Percentiles rank a stretch among this genome's conserved stretches.
Conservation (phyloP, 768 basidiomycete genomes). For the Tulasnella sp. region DNA sequence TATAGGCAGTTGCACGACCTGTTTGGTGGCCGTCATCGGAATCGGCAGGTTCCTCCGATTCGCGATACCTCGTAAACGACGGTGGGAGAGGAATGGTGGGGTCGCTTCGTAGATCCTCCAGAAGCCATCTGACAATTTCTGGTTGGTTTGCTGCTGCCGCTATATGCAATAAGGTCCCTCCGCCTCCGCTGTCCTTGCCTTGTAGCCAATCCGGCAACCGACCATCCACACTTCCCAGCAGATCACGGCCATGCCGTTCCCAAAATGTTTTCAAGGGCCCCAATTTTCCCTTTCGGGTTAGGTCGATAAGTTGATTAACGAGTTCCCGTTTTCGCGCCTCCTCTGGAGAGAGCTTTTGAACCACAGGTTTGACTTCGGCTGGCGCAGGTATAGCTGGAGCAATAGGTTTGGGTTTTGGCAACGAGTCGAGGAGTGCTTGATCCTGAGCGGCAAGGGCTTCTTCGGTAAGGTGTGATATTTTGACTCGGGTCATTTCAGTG, state of each 20-base stretch:
- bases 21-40: constrained; percentile 27
- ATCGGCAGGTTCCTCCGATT: constrained; percentile 19
- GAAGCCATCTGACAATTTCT: constrained; percentile 58
- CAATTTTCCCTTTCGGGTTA: constrained; percentile 73
- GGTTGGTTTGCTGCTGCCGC: constrained; percentile 65
- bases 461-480: constrained; percentile 76
- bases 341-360: constrained; percentile 58
- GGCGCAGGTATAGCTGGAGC: constrained; percentile 24
- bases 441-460: constrained; percentile 75
- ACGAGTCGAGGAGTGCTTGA: constrained; percentile 76
- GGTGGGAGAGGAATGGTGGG: constrained; percentile 57
- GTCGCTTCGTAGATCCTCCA: constrained; percentile 65
- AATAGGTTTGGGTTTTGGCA: constrained; percentile 48
- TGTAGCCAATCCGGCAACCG: constrained; percentile 60
- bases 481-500: constrained; percentile 69
- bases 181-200: constrained; percentile 26
- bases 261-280: constrained; percentile 73
- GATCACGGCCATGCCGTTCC: constrained; percentile 49
- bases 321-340: constrained; percentile 70
- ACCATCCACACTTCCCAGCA: constrained; percentile 46
- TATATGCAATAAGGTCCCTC: constrained; percentile 62
- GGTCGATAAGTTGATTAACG: constrained; percentile 76
- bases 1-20: constrained; percentile 65
- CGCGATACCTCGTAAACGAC: constrained; percentile 18
- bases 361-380: constrained; percentile 36